Evolutionary conservation across 163 green algal genomes (phyloP), one percentile per base, ranked within the genome.

Genomic region (Chlorella variabilis): DNA sequence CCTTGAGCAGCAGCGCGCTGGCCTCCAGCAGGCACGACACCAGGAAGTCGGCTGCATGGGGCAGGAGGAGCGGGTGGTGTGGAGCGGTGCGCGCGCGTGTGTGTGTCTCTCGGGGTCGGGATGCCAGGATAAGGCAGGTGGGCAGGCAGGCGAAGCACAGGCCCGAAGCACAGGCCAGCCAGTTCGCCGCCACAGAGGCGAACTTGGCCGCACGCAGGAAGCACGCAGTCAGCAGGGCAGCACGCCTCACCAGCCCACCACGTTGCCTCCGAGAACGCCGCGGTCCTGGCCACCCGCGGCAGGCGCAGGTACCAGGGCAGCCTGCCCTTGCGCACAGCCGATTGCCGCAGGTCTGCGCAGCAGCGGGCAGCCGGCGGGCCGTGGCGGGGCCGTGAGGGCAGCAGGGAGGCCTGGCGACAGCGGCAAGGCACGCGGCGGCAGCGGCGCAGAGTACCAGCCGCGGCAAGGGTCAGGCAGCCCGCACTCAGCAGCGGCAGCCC

Each of bases 181-280:
- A n/a, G n/a, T n/a, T n/a, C n/a, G n/a, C n/a, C n/a, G n/a, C n/a
- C n/a, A n/a, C n/a, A 21, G 62, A 21, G 33, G 65, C 39, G 7
- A 74, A 74, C 45, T n/a, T 54, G 45, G 45, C 15, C 11, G 45
- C 11, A 23, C 45, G 45, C 11, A 23, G 15, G 45, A 11, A 54
- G 45, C 15, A 54, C 15, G 45, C 45, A 54, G 45, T 54, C 11
- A 54, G 45, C 45, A 54, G 45, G 15, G 45, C 11, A 54, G 11
- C 11, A 61, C 5, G 8, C 5, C 70, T 84, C 77, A 65, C 81
- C 77, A 5, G 65, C 51, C 41, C 73, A 86, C 23, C 75, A 71
- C 1, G 81, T 89, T 0, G 81, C 75, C 71, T 87, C 81, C 1
- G 76, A 85, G 15, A 59, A 83, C 6, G 81, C n/a, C 0, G 75